A percentile compares a stretch with the other conserved stretches of the same genome.
Evolutionary conservation across 768 basidiomycete genomes (phyloP).

Genomic region (Dioszegia hungarica): DNA sequence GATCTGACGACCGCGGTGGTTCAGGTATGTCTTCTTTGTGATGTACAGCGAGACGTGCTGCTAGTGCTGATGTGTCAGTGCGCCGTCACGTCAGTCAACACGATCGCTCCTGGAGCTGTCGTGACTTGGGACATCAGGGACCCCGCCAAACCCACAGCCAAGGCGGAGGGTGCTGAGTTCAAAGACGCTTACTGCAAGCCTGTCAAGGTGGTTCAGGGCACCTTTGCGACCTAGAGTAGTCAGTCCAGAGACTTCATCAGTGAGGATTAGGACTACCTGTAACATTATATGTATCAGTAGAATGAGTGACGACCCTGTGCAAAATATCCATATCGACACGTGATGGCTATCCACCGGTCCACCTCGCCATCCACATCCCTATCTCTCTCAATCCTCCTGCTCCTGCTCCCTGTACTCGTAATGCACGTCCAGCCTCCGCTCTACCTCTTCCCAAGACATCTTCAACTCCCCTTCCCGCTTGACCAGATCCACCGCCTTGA

Average conservation of each 20-base stretch:
- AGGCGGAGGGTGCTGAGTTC: not conserved
- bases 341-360: too few relatives aligned
- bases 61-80: not conserved
- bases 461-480: not conserved
- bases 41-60: too few relatives aligned
- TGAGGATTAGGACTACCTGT: too few relatives aligned
- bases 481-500: not conserved
- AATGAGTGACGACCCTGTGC: too few relatives aligned
- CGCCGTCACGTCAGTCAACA: not conserved
- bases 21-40: not conserved
- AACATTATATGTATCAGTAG: too few relatives aligned
- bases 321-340: too few relatives aligned
- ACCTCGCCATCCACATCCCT: too few relatives aligned
- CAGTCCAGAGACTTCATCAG: too few relatives aligned
- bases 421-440: slow-evolving; percentile 1
- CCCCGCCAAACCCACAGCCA: not conserved
- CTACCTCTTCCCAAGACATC: slow-evolving; percentile 12
- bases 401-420: not conserved
- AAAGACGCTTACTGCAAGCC: not conserved
- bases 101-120: not conserved
- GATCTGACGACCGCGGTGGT: not conserved
- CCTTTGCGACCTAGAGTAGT: too few relatives aligned
- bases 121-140: not conserved
- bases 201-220: too few relatives aligned
- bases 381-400: not conserved